These are phyloP conservation scores for Musa troglodytarum DNA, from an alignment of 176 grass and related monocot genomes.

Conservation along the genomic window DNA sequence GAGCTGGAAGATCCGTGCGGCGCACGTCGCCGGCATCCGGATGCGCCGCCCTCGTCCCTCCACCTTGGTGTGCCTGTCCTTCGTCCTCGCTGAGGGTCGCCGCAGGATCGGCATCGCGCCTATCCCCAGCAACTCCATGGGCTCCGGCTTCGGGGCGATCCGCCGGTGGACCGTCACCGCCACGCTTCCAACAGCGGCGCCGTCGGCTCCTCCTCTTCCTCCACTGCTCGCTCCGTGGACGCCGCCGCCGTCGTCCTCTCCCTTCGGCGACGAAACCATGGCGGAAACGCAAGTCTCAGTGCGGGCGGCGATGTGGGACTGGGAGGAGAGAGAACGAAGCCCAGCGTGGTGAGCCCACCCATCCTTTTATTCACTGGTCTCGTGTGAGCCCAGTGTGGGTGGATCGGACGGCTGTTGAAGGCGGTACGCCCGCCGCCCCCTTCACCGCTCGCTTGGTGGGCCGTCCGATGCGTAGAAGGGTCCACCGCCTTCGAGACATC, in stretches of 20 bases:
- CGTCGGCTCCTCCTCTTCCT: conserved; percentile 8
- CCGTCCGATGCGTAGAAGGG: not conserved
- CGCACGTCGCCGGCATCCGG: conserved; percentile 66
- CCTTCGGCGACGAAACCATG: conserved; percentile 9
- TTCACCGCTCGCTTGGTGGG: not conserved
- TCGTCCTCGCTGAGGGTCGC: conserved; percentile 39
- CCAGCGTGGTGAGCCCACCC: not conserved
- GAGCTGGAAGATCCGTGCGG: conserved; percentile 50
- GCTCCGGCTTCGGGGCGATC: conserved; percentile 56
- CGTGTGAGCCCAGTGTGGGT: not conserved
- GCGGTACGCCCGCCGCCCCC: not conserved
- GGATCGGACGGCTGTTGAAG: not conserved
- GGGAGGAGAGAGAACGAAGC: not conserved
- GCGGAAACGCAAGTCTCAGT: not conserved
- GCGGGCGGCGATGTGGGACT: not conserved
- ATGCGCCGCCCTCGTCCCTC: conserved; percentile 87
- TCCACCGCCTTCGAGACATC: not conserved
- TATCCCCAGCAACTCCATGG: conserved; percentile 43
- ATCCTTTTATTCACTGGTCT: not conserved
- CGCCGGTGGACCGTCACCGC: conserved; percentile 26
- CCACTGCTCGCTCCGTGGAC: not conserved
- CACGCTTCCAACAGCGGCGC: not conserved
- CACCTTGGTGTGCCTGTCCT: conserved; percentile 77
- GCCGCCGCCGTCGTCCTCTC: not conserved
- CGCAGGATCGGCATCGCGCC: conserved; percentile 37